Base-by-base conservation (phyloP, 495 filamentous ascomycete genomes). In the Amniculicola lignicola region DNA sequence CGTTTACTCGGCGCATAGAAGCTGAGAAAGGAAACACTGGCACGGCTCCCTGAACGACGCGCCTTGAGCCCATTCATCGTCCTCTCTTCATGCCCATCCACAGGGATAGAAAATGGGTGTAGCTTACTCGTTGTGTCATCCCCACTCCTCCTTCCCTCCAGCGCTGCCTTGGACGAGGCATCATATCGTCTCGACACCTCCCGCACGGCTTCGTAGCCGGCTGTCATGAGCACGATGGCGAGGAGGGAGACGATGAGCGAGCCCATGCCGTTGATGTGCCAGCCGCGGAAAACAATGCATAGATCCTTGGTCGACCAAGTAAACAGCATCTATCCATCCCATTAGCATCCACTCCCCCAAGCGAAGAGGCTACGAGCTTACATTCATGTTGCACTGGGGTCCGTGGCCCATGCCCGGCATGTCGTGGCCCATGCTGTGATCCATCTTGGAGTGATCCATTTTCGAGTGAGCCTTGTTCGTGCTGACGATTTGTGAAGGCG, bases 231-330 rank as follows among this genome's bases (percentile, higher is more conserved):
- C 47, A 90, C 83, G 59, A 98, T 82, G 48, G 81, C 88, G 43
- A 89, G 69, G 59, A 98, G 84, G 27, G 90, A 95, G 63, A 88
- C 66, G 66, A 96, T 62, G 24, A 98, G 83, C 6, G 82, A 81
- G 21, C 77, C 53, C n/a, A 82, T 82, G 35, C 81, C 83, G 45
- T 74, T 79, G 69, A 97, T 75, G 66, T 85, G 93, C 93, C 93
- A 98, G 73, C 83, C 80, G 60, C 77, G 83, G 77, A 96, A 98
- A 71, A 97, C 78, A 66, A 98, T 91, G 79, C 93, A 98, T 54
- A 98, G 87, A 71, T 96, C 82, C 39, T 81, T 76, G 15, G 89
- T 90, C 63, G 87, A 79, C 94, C 93, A 97, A 46, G 90, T 98
- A 72, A 98, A 98, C 28, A 96, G 81, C 92, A 96, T 97, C 89